phyloP scores from a whole-genome alignment of 2,329 filamentous ascomycete species.

The Xylaria polymorpha region DNA sequence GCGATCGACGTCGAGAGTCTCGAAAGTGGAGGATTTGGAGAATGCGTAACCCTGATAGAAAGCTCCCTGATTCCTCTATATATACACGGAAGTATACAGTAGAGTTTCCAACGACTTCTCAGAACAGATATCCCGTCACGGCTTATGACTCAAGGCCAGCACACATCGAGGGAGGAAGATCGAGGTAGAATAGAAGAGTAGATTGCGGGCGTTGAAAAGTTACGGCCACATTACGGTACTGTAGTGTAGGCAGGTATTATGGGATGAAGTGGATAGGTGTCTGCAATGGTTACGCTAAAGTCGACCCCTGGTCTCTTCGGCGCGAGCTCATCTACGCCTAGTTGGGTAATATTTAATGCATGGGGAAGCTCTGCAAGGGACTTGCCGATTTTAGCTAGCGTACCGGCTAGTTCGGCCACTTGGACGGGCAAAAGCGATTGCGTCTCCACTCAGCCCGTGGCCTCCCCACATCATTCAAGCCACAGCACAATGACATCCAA shows the following conservation, averaged over 20 bases:
- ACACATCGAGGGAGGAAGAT: conserved; percentile 28
- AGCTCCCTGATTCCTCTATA: background rate
- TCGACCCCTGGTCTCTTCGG: conserved; percentile 7
- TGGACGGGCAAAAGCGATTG: background rate
- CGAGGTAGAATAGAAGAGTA: conserved; percentile 26
- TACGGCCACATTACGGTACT: conserved; percentile 31
- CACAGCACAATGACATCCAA: conserved; percentile 3
- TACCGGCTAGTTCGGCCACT: conserved; percentile 6
- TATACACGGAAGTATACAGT: conserved; percentile 33
- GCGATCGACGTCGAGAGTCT: conserved; percentile 27
- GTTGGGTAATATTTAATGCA: conserved; percentile 22
- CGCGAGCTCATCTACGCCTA: background rate
- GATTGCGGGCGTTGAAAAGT: conserved; percentile 15
- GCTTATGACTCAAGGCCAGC: conserved; percentile 36
- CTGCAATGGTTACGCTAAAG: conserved; percentile 29
- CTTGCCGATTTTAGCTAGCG: conserved; percentile 29
- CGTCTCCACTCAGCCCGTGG: conserved; percentile 8
- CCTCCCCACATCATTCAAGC: conserved; percentile 11
- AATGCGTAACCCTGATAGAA: background rate
- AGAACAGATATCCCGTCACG: conserved; percentile 45
- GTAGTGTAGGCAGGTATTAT: background rate
- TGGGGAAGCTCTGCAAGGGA: conserved; percentile 31
- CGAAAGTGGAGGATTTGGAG: conserved; percentile 16
- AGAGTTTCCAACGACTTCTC: conserved; percentile 42
- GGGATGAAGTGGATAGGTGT: conserved; percentile 44